phyloP scores from a whole-genome alignment of 805 yeast species.

The Starmerella sirachaensis region DNA sequence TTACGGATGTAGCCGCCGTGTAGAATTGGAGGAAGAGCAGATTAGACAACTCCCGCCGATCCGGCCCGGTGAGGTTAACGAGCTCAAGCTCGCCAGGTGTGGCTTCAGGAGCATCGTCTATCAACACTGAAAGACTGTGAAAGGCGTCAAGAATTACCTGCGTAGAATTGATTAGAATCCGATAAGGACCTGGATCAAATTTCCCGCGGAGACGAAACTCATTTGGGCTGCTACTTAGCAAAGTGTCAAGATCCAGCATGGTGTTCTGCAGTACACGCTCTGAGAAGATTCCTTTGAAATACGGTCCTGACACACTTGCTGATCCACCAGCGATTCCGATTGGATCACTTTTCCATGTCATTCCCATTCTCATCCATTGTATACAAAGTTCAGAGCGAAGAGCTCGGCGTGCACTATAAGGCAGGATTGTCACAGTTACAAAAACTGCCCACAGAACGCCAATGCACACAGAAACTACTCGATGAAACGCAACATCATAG shows the following conservation, averaged over 20 bases:
- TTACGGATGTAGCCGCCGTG: constrained; percentile 50
- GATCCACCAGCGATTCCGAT: constrained; percentile 27
- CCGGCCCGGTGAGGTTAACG: constrained; percentile 37
- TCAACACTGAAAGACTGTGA: constrained; percentile 60
- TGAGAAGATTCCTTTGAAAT: constrained; percentile 23
- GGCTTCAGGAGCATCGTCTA: constrained; percentile 47
- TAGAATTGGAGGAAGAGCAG: constrained; percentile 65
- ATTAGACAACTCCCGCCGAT: constrained; percentile 57
- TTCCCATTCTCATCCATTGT: constrained; percentile 70
- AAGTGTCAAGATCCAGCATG: constrained; percentile 46
- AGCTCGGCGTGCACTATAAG: constrained; percentile 63
- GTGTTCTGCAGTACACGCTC: constrained; percentile 39
- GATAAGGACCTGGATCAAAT: constrained; percentile 46
- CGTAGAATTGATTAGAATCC: constrained; percentile 41
- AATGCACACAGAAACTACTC: constrained; percentile 56
- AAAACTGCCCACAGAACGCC: constrained; percentile 71
- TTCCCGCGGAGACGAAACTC: constrained; percentile 66
- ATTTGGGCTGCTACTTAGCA: constrained; percentile 59
- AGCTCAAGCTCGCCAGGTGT: constrained; percentile 44
- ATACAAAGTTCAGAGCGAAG: constrained; percentile 53
- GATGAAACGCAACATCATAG: constrained; percentile 65
- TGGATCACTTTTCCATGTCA: constrained; percentile 70
- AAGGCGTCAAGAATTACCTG: constrained; percentile 60
- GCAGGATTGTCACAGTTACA: constrained; percentile 54
- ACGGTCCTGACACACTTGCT: background rate